Evolutionary conservation across 768 basidiomycete genomes (phyloP), one percentile per base, ranked within the genome.

Genomic region (Lentinula raphanica): DNA sequence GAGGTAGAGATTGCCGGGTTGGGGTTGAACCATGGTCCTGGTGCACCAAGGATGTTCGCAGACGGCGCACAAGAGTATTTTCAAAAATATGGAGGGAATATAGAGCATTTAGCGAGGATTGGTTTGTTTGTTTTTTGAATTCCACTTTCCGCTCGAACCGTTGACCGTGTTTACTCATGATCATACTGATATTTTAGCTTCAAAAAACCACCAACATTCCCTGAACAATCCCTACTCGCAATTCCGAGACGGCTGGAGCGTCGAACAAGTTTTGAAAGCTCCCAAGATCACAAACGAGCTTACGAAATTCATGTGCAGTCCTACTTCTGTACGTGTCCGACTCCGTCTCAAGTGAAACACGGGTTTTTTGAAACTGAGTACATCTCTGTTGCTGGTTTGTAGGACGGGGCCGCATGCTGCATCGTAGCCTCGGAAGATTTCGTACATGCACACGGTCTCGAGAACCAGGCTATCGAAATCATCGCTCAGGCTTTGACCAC

Each of bases 401-500:
- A 88, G 88, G 87, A 90, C 62, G 87, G 87, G 21, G 87, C 87
- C 23, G 88, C 87, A 1, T 86, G 85, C 62, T 88, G 87, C 59
- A 78, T 94, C 55, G 76, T 94, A 27, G 90, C 85, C 4, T 90
- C 88, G 0, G 90, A 92, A 66, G 81, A 79, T 35, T 93, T 93
- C 63, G 88, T 94, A 6, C 86, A 82, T 49, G 68, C 72, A 0
- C 84, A 91, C 63, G 73, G 76, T 12, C 82, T 93, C 8, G 86
- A 92, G 71, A 94, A 92, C 66, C 92, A 94, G 66, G 90, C 90
- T 15, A 90, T 92, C 60, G 92, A 94, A 66, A 85, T 94, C 48
- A 83, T 88, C 21, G 80, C 84, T 0, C 80, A 82, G 61, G 79
- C 77, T 2, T 72, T 92, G 35, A 73, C 76, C 36, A 94, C 91